Base-by-base conservation (phyloP, 371 early-diverging fungal species). In the Mucor ambiguus region DNA sequence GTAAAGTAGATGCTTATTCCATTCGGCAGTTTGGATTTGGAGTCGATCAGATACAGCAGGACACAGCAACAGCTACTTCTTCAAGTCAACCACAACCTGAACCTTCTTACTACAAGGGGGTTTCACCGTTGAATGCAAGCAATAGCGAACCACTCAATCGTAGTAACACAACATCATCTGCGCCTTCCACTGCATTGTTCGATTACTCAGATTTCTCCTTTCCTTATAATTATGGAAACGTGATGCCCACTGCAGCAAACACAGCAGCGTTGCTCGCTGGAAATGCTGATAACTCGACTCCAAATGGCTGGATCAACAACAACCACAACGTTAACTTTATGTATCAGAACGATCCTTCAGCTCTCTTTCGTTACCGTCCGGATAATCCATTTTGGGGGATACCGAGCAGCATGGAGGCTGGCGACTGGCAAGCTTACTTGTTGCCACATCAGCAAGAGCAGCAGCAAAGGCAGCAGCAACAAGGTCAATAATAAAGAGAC, bases 361-460 rank as follows among this genome's bases (percentile, higher is more conserved):
- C 60, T 8, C n/a, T 48, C 3, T 76, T 81, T 56, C 69, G 71
- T 18, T 61, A 74, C 56, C 60, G 69, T 48, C 76, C 79, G 12
- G 76, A 69, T 22, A 79, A 79, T 63, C 77, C 82, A 8, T 81
- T 81, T 60, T 81, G 82, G 82, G 68, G 72, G 0, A 67, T 79
- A 10, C 82, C 82, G n/a, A 75, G 74, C 41, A 74, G 72, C 55
- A 67, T 79, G 41, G 76, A 79, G 29, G 33, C 70, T 32, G 74
- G 75, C 41, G 81, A 76, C 41, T 81, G 81, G 81, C 58, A 71
- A n/a, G 72, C 77, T 6, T 81, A 76, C 57, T 30, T 69, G 22
- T 37, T 60, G 22, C 65, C 60, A 33, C 35, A 59, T 7, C 63
- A 68, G 43, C 63, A 58, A 16, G 46, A 46, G 44, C 10, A n/a